These are phyloP conservation scores for Aspergillus ustus DNA, from an alignment of 2,329 filamentous ascomycete species.

Conservation along the genomic window DNA sequence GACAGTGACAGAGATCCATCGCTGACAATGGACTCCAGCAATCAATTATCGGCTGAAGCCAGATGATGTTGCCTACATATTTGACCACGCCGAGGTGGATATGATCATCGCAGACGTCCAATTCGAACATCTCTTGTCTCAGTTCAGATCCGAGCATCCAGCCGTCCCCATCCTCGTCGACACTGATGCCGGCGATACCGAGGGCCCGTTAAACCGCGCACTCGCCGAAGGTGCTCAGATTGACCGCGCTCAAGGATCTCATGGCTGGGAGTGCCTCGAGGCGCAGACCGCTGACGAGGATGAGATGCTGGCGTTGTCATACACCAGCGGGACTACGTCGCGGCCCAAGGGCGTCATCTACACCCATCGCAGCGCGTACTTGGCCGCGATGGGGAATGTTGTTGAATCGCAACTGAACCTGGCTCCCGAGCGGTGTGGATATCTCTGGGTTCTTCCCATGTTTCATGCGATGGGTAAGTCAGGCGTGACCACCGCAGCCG, in stretches of 20 bases:
- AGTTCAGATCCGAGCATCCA: too few relatives aligned
- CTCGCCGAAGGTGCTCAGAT: conserved; percentile 77
- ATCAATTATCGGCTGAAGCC: too few relatives aligned
- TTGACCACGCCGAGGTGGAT: too few relatives aligned
- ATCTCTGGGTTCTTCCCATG: conserved; percentile 93
- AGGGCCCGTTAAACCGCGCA: conserved; percentile 79
- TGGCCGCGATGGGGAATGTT: conserved; percentile 82
- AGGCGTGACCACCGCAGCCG: not conserved
- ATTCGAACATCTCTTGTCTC: too few relatives aligned
- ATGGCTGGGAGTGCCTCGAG: conserved; percentile 78
- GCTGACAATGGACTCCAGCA: too few relatives aligned
- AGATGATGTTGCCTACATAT: too few relatives aligned
- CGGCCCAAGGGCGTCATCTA: conserved; percentile 91
- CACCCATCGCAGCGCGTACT: conserved; percentile 84
- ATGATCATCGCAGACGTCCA: too few relatives aligned
- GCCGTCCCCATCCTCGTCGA: too few relatives aligned
- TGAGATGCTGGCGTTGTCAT: conserved; percentile 81
- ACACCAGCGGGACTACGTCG: conserved; percentile 92
- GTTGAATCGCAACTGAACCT: conserved; percentile 81
- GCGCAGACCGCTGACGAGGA: conserved; percentile 76
- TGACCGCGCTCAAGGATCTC: conserved; percentile 67
- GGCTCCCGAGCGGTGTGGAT: conserved; percentile 71
- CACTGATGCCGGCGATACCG: too few relatives aligned
- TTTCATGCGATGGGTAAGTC: conserved; percentile 65
- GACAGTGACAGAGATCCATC: too few relatives aligned